Conservation (phyloP, 2,329 filamentous ascomycete species). For the Paramyrothecium roridum region DNA sequence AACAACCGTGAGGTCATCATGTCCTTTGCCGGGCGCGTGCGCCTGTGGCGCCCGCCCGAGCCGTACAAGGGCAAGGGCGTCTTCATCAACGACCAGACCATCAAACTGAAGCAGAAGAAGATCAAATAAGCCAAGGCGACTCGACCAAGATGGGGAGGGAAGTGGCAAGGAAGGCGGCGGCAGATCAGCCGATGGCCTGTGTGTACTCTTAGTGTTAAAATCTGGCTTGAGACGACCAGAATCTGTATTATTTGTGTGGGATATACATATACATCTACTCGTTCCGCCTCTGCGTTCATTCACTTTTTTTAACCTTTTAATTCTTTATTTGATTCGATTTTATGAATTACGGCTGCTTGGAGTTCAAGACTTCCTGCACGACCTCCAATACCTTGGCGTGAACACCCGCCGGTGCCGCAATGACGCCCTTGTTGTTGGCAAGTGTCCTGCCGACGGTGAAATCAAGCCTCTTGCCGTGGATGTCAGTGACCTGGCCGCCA, state of each 20-base stretch:
- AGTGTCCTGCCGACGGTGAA: slow-evolving; percentile 85
- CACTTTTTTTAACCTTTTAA: slow-evolving; percentile 8
- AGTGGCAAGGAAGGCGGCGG: slow-evolving; percentile 4
- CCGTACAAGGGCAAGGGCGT: slow-evolving; percentile 99
- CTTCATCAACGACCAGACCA: slow-evolving; percentile 96
- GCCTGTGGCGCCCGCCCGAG: slow-evolving; percentile 86
- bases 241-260: not conserved
- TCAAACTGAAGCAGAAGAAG: slow-evolving; percentile 98
- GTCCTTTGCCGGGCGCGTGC: slow-evolving; percentile 85
- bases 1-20: slow-evolving; percentile 82
- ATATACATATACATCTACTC: slow-evolving; percentile 2
- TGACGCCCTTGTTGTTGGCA: slow-evolving; percentile 86
- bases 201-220: slow-evolving; percentile 2
- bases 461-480: slow-evolving; percentile 78
- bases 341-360: slow-evolving; percentile 20
- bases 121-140: slow-evolving; percentile 63
- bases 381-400: slow-evolving; percentile 75
- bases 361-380: slow-evolving; percentile 73
- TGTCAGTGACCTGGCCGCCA: slow-evolving; percentile 88
- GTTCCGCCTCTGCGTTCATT: slow-evolving; percentile 6
- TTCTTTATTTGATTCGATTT: not conserved
- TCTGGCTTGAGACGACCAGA: not conserved
- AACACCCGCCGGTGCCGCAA: slow-evolving; percentile 77
- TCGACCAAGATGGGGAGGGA: slow-evolving; percentile 5
- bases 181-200: not conserved